Evolutionary conservation across 1,284 basidiomycete species (phyloP).

Genomic region (Trametes pubescens): DNA sequence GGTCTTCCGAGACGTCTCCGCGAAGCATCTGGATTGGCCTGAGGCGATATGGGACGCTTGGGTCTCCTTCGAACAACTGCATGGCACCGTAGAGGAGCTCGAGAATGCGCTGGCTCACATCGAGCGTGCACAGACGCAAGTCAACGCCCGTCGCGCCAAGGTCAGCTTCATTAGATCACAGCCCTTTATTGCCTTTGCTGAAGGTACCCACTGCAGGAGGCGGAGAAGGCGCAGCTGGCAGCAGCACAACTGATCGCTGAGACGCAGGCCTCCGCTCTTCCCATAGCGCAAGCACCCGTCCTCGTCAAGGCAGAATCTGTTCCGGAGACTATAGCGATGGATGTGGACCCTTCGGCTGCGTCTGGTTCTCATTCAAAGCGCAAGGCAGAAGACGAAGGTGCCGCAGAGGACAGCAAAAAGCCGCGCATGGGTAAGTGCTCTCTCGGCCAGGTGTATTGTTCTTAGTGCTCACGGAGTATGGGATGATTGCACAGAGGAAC

Average conservation of each 20-base stretch:
- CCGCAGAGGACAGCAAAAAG: slow-evolving; percentile 61
- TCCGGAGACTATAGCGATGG: slow-evolving; percentile 51
- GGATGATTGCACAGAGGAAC: slow-evolving; percentile 46
- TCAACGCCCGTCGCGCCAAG: slow-evolving; percentile 72
- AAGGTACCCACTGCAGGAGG: slow-evolving; percentile 54
- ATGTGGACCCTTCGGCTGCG: slow-evolving; percentile 52
- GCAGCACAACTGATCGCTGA: slow-evolving; percentile 61
- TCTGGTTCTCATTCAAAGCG: slow-evolving; percentile 59
- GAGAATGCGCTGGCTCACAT: slow-evolving; percentile 75
- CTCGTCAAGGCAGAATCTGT: background rate
- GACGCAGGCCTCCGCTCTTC: slow-evolving; percentile 46
- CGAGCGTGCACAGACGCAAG: slow-evolving; percentile 68
- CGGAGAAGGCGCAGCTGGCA: slow-evolving; percentile 61
- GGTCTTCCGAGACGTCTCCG: slow-evolving; percentile 69
- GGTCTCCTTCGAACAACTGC: slow-evolving; percentile 84
- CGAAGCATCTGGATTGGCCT: slow-evolving; percentile 88
- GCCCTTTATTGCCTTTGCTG: slow-evolving; percentile 1
- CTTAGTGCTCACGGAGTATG: slow-evolving; percentile 7
- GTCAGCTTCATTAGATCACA: slow-evolving; percentile 47
- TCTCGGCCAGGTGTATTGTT: background rate
- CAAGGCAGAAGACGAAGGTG: slow-evolving; percentile 62
- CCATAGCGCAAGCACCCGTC: slow-evolving; percentile 45
- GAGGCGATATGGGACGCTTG: slow-evolving; percentile 92
- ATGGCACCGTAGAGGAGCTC: slow-evolving; percentile 78
- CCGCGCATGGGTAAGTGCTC: slow-evolving; percentile 60